Evolutionary conservation across 352 stramenopile species (phyloP).

Genomic region (Phytophthora uliginosa): DNA sequence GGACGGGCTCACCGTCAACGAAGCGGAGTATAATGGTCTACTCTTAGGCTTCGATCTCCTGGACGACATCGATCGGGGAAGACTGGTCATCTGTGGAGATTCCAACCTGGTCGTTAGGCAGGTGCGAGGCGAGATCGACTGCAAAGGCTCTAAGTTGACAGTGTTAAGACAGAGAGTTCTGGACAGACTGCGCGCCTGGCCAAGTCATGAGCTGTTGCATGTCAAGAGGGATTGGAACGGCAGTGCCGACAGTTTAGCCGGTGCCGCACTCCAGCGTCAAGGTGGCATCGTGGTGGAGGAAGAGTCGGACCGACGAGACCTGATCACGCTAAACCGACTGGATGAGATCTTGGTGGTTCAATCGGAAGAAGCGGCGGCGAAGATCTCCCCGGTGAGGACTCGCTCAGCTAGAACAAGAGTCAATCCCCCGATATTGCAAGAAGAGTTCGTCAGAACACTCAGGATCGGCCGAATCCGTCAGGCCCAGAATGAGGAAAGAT

Average conservation of each 20-base stretch:
- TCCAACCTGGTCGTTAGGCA: constrained; percentile 8
- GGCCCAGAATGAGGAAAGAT: constrained; percentile 10
- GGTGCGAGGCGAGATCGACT: constrained; percentile 16
- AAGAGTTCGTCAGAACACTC: background rate
- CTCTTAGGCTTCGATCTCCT: background rate
- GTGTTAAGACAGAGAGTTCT: constrained; percentile 1
- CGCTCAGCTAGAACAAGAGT: background rate
- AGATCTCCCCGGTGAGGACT: background rate
- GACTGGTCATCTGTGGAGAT: constrained; percentile 6
- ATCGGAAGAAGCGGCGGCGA: background rate
- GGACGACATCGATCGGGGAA: background rate
- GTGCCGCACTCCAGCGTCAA: constrained; percentile 1
- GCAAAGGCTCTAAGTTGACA: background rate
- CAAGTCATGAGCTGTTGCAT: constrained; percentile 1
- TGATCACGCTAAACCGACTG: constrained; percentile 8
- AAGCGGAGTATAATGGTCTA: constrained; percentile 3
- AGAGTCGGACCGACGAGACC: background rate
- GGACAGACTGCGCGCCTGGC: background rate
- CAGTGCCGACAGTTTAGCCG: background rate
- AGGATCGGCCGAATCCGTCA: background rate
- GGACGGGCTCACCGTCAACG: background rate
- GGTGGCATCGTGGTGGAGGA: background rate
- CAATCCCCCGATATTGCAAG: background rate
- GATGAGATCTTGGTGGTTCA: background rate
- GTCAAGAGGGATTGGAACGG: constrained; percentile 13